Evolutionary conservation across 345 rosid genomes (phyloP).

Genomic region (Syzygium grande): DNA sequence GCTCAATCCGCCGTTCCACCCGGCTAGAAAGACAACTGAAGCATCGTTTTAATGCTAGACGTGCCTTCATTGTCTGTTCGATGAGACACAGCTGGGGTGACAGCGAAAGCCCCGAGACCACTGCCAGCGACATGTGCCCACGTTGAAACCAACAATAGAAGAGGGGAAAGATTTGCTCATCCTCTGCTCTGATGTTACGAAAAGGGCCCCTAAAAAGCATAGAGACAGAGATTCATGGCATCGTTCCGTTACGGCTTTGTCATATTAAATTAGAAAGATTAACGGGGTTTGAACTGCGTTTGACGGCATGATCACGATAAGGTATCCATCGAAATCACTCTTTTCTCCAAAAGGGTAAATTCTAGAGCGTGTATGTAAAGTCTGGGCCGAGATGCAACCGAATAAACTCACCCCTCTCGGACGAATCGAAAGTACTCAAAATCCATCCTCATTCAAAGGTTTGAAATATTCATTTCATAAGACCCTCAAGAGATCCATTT

Average conservation of each 20-base stretch:
- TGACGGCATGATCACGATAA: background rate
- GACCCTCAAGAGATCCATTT: background rate
- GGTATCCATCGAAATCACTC: background rate
- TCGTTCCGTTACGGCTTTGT: background rate
- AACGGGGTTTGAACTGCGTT: background rate
- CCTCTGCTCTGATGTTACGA: too few relatives aligned
- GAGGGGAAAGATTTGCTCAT: background rate
- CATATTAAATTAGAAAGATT: background rate
- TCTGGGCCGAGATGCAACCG: background rate
- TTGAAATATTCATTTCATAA: background rate
- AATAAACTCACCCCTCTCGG: background rate
- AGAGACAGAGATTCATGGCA: too few relatives aligned
- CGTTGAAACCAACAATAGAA: background rate
- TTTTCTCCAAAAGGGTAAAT: background rate
- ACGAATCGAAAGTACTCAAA: background rate
- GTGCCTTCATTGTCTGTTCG: background rate
- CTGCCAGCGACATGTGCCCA: background rate
- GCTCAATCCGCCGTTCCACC: background rate
- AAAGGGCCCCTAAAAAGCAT: too few relatives aligned
- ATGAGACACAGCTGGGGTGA: background rate
- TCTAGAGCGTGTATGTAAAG: background rate
- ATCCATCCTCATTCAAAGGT: background rate
- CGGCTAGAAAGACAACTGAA: background rate
- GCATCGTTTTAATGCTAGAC: background rate
- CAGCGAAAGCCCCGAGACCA: background rate